Conservation (phyloP, 2,329 filamentous ascomycete genomes). For the Blastomyces emzantsi region DNA sequence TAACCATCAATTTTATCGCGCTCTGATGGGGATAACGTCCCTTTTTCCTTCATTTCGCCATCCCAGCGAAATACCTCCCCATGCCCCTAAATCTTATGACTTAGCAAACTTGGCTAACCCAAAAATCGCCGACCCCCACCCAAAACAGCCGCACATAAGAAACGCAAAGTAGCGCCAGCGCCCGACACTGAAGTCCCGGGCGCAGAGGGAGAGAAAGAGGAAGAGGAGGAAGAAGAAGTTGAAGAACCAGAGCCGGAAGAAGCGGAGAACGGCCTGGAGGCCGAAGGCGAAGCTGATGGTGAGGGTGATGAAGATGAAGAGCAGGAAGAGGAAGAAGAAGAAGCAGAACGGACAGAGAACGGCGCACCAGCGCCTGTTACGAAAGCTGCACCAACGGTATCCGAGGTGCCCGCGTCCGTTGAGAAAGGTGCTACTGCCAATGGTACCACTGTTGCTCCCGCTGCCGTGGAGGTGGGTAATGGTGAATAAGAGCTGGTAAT, state of each 20-base stretch:
- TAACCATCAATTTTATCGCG: background rate
- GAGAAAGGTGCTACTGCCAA: slow-evolving; percentile 23
- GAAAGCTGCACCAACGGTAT: background rate
- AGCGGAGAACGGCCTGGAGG: slow-evolving; percentile 13
- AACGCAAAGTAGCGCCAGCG: slow-evolving; percentile 21
- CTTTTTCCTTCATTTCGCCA: background rate
- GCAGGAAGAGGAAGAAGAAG: background rate
- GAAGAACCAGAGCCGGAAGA: slow-evolving; percentile 14
- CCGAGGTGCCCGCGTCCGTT: background rate
- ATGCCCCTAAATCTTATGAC: background rate
- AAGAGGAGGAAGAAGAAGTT: slow-evolving; percentile 23
- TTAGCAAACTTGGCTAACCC: background rate
- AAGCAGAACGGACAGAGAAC: slow-evolving; percentile 17
- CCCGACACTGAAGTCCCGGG: slow-evolving; percentile 8
- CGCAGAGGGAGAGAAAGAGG: slow-evolving; percentile 18
- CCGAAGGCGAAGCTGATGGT: slow-evolving; percentile 18
- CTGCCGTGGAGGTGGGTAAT: background rate
- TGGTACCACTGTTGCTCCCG: slow-evolving; percentile 16
- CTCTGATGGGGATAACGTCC: background rate
- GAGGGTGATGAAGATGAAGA: slow-evolving; percentile 21
- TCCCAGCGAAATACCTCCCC: background rate
- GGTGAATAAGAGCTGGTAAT: background rate
- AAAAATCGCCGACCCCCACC: background rate
- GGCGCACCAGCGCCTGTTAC: slow-evolving; percentile 14
- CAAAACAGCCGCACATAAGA: slow-evolving; percentile 20